phyloP scores from a whole-genome alignment of 1,139 yeast species.

The Zygosaccharomyces pseudobailii region DNA sequence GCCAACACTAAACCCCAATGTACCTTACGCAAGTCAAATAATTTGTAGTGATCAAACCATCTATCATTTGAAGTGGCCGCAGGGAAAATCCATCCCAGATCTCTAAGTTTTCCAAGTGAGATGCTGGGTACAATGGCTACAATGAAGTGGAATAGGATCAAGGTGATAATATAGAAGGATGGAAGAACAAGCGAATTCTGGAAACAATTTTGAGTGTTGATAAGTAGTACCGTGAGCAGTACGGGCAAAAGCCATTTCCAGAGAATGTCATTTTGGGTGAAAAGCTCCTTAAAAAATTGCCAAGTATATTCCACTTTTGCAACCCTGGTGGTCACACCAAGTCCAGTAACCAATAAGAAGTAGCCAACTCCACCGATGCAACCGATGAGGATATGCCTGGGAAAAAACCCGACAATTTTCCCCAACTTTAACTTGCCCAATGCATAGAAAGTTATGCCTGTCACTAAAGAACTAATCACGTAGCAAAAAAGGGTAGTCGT shows the following conservation, averaged over 20 bases:
- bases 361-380: slow-evolving; percentile 99
- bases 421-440: slow-evolving; percentile 82
- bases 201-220: slow-evolving; percentile 56
- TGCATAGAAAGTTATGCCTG: slow-evolving; percentile 73
- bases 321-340: slow-evolving; percentile 80
- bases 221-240: slow-evolving; percentile 52
- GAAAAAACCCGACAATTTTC: slow-evolving; percentile 87
- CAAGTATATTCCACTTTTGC: slow-evolving; percentile 66
- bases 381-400: slow-evolving; percentile 91
- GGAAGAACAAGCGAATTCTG: slow-evolving; percentile 82
- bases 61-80: slow-evolving; percentile 58
- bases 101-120: slow-evolving; percentile 56
- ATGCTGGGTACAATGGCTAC: slow-evolving; percentile 63
- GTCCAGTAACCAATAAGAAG: slow-evolving; percentile 81
- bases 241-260: slow-evolving; percentile 75
- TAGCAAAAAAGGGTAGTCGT: slow-evolving; percentile 86
- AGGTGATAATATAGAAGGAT: slow-evolving; percentile 66
- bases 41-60: slow-evolving; percentile 80
- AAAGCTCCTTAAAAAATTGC: slow-evolving; percentile 49
- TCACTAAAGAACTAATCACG: slow-evolving; percentile 75
- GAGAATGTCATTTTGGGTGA: slow-evolving; percentile 40
- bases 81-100: slow-evolving; percentile 76
- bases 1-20: slow-evolving; percentile 65
- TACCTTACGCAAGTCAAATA: slow-evolving; percentile 65
- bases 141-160: slow-evolving; percentile 61